These are phyloP conservation scores for Metarhizium humberi DNA, from an alignment of 2,329 filamentous ascomycete genomes.

Conservation along the genomic window DNA sequence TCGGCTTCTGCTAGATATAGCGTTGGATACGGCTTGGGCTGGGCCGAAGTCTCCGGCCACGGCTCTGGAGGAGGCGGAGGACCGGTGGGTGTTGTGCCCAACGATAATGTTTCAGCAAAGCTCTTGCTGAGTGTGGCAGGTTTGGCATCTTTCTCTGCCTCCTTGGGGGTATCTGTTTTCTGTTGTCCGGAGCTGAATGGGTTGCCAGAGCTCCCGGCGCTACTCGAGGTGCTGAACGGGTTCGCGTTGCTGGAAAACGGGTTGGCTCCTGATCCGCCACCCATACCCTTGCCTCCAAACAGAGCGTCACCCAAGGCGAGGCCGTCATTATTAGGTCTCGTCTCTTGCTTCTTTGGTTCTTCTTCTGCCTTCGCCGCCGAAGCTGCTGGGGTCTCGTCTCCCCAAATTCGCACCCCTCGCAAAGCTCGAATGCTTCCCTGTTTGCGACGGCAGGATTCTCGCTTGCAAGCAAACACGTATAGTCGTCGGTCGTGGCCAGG, in stretches of 20 bases:
- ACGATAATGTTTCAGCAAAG: slow-evolving; percentile 67
- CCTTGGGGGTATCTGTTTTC: not conserved
- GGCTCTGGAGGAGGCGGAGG: slow-evolving; percentile 44
- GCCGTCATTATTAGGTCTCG: slow-evolving; percentile 25
- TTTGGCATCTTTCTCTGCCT: slow-evolving; percentile 16
- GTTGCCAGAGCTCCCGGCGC: slow-evolving; percentile 10
- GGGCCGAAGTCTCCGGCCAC: slow-evolving; percentile 61
- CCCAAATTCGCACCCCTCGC: slow-evolving; percentile 53
- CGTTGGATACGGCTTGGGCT: slow-evolving; percentile 63
- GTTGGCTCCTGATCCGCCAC: slow-evolving; percentile 35
- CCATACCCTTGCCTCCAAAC: slow-evolving; percentile 53
- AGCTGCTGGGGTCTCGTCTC: slow-evolving; percentile 22
- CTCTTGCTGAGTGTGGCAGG: slow-evolving; percentile 41
- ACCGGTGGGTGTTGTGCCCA: slow-evolving; percentile 44
- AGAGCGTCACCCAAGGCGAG: slow-evolving; percentile 54
- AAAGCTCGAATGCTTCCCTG: slow-evolving; percentile 72
- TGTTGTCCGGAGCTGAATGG: slow-evolving; percentile 18
- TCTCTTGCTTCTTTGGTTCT: slow-evolving; percentile 20
- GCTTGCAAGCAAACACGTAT: slow-evolving; percentile 76
- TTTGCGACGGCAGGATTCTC: slow-evolving; percentile 71
- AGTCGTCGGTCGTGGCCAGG: slow-evolving; percentile 79
- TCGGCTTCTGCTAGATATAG: slow-evolving; percentile 82
- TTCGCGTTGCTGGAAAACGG: slow-evolving; percentile 50
- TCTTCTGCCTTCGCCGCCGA: slow-evolving; percentile 22
- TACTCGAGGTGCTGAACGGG: slow-evolving; percentile 30